Evolutionary conservation across 805 yeast genomes (phyloP), one percentile per base, ranked within the genome.

Genomic region (Candida ipomoeae): DNA sequence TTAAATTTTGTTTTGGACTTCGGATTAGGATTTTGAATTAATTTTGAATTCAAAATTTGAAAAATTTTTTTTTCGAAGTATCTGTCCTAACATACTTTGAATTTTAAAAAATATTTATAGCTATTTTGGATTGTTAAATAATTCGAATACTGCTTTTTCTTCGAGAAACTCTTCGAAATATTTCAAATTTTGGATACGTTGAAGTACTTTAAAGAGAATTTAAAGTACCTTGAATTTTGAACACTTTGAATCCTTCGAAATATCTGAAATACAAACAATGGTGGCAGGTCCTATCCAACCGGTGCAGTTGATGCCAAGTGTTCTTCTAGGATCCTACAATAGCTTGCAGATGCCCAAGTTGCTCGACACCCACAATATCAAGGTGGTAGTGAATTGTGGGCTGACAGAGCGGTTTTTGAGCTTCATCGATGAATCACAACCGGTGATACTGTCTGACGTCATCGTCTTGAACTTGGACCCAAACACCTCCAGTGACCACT

Each of bases 311-410:
- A 57, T 58, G 7, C 60, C 60, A 8, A 50, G 52, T 17, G 58
- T 55, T 21, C 47, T 35, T 40, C 39, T 57, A 29, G 55, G 55
- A 14, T 47, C 53, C n/a, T 56, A 44, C 29, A 31, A 31, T 18
- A 44, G 53, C 6, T 41, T 52, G 41, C 51, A 45, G 14, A 48
- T 48, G 36, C 47, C 37, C 33, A 40, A 51, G 8, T 59, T 61
- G 48, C 48, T 68, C 23, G 50, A 52, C 14, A 40, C 51, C 29
- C 53, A 55, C 42, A 68, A 69, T 44, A 64, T 70, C 43, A 70
- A 73, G 55, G 67, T 73, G 14, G 61, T 73, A 31, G 66, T 73
- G 44, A 73, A 73, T 56, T 73, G 77, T 50, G 67, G 69, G 3
- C 55, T 66, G 15, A 70, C 76, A 1, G 52, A 54, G 40, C 54